These are phyloP conservation scores for Phoma sp. DNA, from an alignment of 2,329 filamentous ascomycete species.

Conservation along the genomic window DNA sequence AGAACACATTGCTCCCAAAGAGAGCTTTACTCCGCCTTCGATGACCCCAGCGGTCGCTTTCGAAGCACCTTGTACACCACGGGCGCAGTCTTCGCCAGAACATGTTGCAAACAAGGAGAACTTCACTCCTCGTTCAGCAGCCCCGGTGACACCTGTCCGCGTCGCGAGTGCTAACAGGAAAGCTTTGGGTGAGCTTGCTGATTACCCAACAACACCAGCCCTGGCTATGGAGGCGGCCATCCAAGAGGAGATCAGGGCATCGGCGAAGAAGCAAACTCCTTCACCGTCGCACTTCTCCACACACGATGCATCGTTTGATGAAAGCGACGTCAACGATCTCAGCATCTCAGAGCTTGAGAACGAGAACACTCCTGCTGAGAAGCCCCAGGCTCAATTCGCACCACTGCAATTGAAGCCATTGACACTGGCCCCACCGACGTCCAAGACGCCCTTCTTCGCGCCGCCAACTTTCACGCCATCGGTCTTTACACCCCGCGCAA, in stretches of 20 bases:
- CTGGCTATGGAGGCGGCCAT: slow-evolving; percentile 35
- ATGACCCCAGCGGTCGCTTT: slow-evolving; percentile 5
- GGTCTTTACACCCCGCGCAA: slow-evolving; percentile 12
- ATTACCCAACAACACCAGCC: slow-evolving; percentile 33
- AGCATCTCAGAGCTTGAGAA: slow-evolving; percentile 23
- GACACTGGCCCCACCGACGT: slow-evolving; percentile 27
- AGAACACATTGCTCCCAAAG: slow-evolving; percentile 13
- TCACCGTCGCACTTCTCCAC: slow-evolving; percentile 26
- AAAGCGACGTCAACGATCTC: slow-evolving; percentile 25
- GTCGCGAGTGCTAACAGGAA: slow-evolving; percentile 17
- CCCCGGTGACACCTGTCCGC: slow-evolving; percentile 16
- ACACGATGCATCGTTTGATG: slow-evolving; percentile 23
- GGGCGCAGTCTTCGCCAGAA: slow-evolving; percentile 13
- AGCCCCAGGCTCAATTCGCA: slow-evolving; percentile 11
- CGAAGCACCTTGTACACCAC: slow-evolving; percentile 13
- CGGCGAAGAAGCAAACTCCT: slow-evolving; percentile 36
- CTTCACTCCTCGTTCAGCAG: slow-evolving; percentile 11
- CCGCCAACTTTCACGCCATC: slow-evolving; percentile 17
- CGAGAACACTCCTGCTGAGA: slow-evolving; percentile 18
- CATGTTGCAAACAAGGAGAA: slow-evolving; percentile 18
- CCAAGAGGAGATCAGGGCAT: slow-evolving; percentile 35
- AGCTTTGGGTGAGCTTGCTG: slow-evolving; percentile 18
- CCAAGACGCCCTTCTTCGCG: slow-evolving; percentile 15
- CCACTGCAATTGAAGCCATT: slow-evolving; percentile 19
- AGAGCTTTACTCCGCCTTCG: slow-evolving; percentile 8